Conservation (phyloP, 2,329 filamentous ascomycete species). For the Gnomoniopsis smithogilvyi region DNA sequence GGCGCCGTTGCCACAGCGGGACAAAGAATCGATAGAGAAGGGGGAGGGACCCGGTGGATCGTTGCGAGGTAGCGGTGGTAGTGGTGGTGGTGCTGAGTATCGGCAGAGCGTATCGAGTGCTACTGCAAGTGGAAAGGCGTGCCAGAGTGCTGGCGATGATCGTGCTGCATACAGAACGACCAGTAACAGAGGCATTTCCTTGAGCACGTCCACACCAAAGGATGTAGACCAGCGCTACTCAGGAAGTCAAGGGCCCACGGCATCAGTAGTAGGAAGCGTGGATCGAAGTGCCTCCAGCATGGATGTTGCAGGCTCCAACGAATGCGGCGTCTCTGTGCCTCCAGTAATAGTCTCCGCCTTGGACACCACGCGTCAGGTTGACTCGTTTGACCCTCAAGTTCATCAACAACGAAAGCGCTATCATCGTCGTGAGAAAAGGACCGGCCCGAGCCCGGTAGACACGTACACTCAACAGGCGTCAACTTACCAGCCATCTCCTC, state of each 20-base stretch:
- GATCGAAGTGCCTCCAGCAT: constrained; percentile 7
- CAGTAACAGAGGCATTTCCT: no score
- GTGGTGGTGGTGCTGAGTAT: not conserved
- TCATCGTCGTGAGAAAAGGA: not conserved
- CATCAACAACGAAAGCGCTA: not conserved
- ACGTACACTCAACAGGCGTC: not conserved
- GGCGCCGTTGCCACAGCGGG: not conserved
- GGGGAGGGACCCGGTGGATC: not conserved
- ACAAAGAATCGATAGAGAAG: not conserved
- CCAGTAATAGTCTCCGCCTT: not conserved
- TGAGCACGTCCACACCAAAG: not conserved
- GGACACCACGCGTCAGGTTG: not conserved
- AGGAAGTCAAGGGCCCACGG: not conserved
- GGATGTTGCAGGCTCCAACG: not conserved
- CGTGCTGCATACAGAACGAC: not conserved
- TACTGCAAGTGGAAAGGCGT: not conserved
- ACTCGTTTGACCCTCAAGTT: not conserved
- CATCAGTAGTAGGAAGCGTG: constrained; percentile 3
- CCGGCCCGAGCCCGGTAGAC: not conserved
- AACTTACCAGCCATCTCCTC: not conserved
- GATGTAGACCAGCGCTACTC: not conserved
- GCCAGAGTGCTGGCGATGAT: not conserved
- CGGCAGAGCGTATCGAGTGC: not conserved
- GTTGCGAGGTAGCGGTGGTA: no score
- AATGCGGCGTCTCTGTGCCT: not conserved